These are phyloP conservation scores for Cryptomeria japonica DNA, from an alignment of 75 land plant species.

Conservation along the genomic window DNA sequence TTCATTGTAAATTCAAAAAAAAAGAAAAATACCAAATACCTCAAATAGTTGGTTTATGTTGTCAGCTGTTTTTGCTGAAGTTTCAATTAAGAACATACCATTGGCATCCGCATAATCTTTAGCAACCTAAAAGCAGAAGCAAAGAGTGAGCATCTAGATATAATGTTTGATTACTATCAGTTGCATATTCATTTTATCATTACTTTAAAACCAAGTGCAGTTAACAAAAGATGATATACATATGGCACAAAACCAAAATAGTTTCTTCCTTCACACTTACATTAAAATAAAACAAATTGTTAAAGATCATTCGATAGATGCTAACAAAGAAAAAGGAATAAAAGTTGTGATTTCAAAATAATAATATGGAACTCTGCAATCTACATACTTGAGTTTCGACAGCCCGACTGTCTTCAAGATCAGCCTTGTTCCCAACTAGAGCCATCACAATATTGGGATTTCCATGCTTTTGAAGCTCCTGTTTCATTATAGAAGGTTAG, in stretches of 20 bases:
- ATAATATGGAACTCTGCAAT: not conserved
- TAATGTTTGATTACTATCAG: not conserved
- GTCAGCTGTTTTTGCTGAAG: conserved; percentile 97
- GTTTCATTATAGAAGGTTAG: conserved; percentile 13
- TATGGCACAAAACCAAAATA: not conserved
- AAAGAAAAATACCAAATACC: conserved; percentile 24
- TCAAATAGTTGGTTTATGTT: conserved; percentile 93
- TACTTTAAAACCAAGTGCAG: not conserved
- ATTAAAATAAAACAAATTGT: not conserved
- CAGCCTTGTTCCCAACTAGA: conserved; percentile 96
- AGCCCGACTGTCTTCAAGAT: conserved; percentile 70
- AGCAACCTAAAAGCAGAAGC: conserved; percentile 58
- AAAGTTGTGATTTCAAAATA: not conserved
- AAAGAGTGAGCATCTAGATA: not conserved
- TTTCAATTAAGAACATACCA: conserved; percentile 98
- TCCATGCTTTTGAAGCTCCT: conserved; percentile 94
- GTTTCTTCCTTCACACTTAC: not conserved
- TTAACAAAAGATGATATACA: not conserved
- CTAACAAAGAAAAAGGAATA: not conserved
- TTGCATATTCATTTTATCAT: not conserved
- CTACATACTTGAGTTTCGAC: conserved; percentile 70
- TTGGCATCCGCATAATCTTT: conserved; percentile 86
- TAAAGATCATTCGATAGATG: not conserved
- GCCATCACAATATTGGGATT: conserved; percentile 94
- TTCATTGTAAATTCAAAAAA: not conserved